Evolutionary conservation across 2,329 filamentous ascomycete species (phyloP).

Genomic region (Passalora sequoiae): DNA sequence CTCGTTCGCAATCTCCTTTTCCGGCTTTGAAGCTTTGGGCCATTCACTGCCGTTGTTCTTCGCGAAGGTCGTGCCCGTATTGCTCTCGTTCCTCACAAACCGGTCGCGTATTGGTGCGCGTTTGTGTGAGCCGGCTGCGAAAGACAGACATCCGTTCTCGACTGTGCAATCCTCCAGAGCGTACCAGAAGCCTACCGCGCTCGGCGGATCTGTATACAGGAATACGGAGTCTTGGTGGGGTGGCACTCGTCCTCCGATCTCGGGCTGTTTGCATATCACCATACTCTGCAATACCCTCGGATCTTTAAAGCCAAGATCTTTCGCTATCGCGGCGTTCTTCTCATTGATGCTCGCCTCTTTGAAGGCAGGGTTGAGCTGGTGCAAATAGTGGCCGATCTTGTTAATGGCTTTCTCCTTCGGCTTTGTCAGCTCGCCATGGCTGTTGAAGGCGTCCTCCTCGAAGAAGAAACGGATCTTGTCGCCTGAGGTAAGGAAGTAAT

Average conservation of each 20-base stretch:
- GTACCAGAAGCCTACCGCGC: slow-evolving; percentile 94
- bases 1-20: slow-evolving; percentile 37
- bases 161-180: slow-evolving; percentile 85
- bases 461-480: slow-evolving; percentile 97
- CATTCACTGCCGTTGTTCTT: slow-evolving; percentile 55
- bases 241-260: slow-evolving; percentile 86
- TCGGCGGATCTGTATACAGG: slow-evolving; percentile 81
- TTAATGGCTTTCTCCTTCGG: slow-evolving; percentile 85
- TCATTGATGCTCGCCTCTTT: slow-evolving; percentile 50
- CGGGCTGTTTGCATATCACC: slow-evolving; percentile 97
- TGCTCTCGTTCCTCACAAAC: slow-evolving; percentile 62
- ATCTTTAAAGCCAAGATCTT: slow-evolving; percentile 66
- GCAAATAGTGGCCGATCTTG: slow-evolving; percentile 50
- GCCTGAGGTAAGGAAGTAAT: slow-evolving; percentile 85
- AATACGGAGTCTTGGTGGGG: slow-evolving; percentile 92
- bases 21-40: slow-evolving; percentile 34
- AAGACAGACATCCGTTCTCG: slow-evolving; percentile 83
- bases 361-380: slow-evolving; percentile 44
- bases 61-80: slow-evolving; percentile 55
- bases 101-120: slow-evolving; percentile 65
- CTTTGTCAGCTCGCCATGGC: slow-evolving; percentile 59
- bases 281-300: slow-evolving; percentile 84
- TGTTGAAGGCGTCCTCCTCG: slow-evolving; percentile 83
- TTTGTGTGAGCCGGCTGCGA: slow-evolving; percentile 75
- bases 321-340: slow-evolving; percentile 60